Evolutionary conservation across 164 flowering plant genomes (phyloP).

Genomic region (Litsea cubeba): DNA sequence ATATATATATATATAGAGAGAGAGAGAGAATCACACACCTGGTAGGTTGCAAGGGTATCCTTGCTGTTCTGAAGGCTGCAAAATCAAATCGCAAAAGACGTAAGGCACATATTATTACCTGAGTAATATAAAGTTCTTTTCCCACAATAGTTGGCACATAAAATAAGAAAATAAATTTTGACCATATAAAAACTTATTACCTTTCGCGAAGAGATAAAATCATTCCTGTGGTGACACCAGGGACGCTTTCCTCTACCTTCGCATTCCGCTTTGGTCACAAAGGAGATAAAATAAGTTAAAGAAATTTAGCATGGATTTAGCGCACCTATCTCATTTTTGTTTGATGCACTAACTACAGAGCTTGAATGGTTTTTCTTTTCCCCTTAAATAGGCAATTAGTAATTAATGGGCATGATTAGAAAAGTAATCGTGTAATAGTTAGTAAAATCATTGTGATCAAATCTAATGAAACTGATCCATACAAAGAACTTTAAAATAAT

Average conservation of each 20-base stretch:
- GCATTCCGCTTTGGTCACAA: slow-evolving; percentile 35
- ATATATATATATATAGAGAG: neutral
- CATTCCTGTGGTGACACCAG: slow-evolving; percentile 88
- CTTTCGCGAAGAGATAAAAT: slow-evolving; percentile 93
- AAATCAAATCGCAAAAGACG: slow-evolving; percentile 3
- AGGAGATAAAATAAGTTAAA: neutral
- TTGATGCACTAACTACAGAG: neutral
- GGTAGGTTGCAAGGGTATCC: slow-evolving; percentile 67
- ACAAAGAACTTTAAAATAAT: neutral
- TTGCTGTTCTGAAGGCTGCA: slow-evolving; percentile 84
- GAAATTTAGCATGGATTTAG: neutral
- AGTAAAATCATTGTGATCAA: no score
- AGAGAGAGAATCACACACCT: slow-evolving; percentile 36
- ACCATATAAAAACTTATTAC: slow-evolving; percentile 25
- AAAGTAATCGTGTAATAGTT: neutral
- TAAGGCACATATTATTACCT: neutral
- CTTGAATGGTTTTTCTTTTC: neutral
- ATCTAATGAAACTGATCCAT: no score
- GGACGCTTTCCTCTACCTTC: slow-evolving; percentile 66
- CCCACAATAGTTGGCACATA: neutral
- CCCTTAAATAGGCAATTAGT: neutral
- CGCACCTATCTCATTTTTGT: neutral
- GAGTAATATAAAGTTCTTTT: neutral
- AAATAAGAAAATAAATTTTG: slow-evolving; percentile 4
- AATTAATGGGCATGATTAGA: neutral